Evolutionary conservation across 2,329 filamentous ascomycete species (phyloP), one percentile per base, ranked within the genome.

Genomic region (Pseudocercospora macadamiae): DNA sequence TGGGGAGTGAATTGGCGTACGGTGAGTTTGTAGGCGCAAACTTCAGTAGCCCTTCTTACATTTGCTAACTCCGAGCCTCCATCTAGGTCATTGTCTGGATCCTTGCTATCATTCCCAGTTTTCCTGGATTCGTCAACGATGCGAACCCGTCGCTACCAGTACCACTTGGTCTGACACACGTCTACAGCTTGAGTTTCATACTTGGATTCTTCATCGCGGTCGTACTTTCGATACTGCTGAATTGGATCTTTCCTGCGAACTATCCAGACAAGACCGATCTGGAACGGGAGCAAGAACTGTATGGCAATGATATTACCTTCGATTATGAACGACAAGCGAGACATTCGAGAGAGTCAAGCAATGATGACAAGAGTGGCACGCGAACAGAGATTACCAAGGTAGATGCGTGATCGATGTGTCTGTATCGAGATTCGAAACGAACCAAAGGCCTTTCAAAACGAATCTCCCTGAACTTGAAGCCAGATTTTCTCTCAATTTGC

Each of bases 1-100:
- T 57, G 34, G 21, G 55, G 55, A 42, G 55, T 57, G 6, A 53
- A 57, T 25, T 53, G 55, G 55, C 47, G 55, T 3, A 57, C 55
- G 10, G 55, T 39, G 19, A 39, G 36, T 39, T 10, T 9, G 16
- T 3, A 9, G 5, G n/a, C 16, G 14, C 34, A 16, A 16, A 5
- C n/a, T 39, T 39, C 12, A 39, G n/a, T 9, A 39, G 36, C 3
- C 4, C 9, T 37, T 14, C 34, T 7, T 7, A 8, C n/a, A 39
- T n/a, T n/a, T 39, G 36, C 36, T 39, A 39, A 39, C 12, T n/a
- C n/a, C n/a, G n/a, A n/a, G n/a, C n/a, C 36, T 39, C 4, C 14
- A 10, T 21, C n/a, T 18, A 42, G 37, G 16, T 58, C 25, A 26
- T 54, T 16, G 55, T 49, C 6, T 58, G 55, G 37, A 10, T 25